Evolutionary conservation across 768 basidiomycete species (phyloP).

Genomic region (Phylloporus sp.): DNA sequence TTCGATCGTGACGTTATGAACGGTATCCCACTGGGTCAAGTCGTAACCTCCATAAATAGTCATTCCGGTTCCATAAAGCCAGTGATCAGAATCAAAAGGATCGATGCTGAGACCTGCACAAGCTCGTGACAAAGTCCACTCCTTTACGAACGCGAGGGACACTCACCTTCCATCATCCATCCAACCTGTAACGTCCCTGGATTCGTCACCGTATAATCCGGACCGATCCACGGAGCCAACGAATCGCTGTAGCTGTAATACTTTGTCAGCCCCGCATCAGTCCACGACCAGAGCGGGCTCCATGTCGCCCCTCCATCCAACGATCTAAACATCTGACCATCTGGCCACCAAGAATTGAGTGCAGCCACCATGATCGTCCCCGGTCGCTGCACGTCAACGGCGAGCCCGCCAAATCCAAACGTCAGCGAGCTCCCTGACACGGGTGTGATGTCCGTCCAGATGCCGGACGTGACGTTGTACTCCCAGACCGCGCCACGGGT

Average conservation of each 20-base stretch:
- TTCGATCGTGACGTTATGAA: slow-evolving; percentile 52
- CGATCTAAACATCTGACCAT: slow-evolving; percentile 61
- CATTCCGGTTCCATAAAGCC: slow-evolving; percentile 63
- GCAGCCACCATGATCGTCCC: slow-evolving; percentile 67
- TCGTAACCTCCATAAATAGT: slow-evolving; percentile 60
- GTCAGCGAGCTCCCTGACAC: slow-evolving; percentile 51
- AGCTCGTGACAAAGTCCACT: not conserved
- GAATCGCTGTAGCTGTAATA: slow-evolving; percentile 52
- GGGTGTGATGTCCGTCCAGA: slow-evolving; percentile 61
- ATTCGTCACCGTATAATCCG: slow-evolving; percentile 40
- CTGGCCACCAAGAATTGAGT: slow-evolving; percentile 59
- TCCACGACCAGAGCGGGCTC: slow-evolving; percentile 56
- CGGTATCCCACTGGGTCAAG: slow-evolving; percentile 53
- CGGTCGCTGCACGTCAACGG: slow-evolving; percentile 55
- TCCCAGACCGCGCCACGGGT: slow-evolving; percentile 44
- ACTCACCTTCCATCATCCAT: slow-evolving; percentile 65
- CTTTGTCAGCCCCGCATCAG: slow-evolving; percentile 34
- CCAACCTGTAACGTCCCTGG: slow-evolving; percentile 50
- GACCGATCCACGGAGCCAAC: slow-evolving; percentile 58
- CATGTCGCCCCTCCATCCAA: slow-evolving; percentile 55
- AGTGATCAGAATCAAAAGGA: slow-evolving; percentile 65
- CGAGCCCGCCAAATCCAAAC: slow-evolving; percentile 59
- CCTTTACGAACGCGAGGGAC: not conserved
- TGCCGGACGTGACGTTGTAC: slow-evolving; percentile 49
- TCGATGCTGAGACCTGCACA: slow-evolving; percentile 53